Evolutionary conservation across 495 filamentous ascomycete genomes (phyloP), one percentile per base, ranked within the genome.

Genomic region (Lasiosphaeria miniovina): DNA sequence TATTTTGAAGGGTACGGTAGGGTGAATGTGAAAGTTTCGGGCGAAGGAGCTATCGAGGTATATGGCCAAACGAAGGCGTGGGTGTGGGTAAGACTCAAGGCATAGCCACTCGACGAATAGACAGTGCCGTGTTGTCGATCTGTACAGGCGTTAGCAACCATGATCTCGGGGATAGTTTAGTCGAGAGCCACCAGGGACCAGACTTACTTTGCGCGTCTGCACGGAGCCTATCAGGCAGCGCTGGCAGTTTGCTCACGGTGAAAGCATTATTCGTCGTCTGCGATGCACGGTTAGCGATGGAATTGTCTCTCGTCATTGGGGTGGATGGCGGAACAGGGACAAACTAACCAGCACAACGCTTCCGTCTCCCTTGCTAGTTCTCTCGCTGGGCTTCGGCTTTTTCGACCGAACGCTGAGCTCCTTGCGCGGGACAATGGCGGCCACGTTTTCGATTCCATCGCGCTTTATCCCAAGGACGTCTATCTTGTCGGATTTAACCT

Each of bases 31-130:
- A 90, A 89, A 34, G 86, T 85, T 64, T 92, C 88, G 46, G 84
- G 81, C 7, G 87, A 81, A 7, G 81, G 75, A 32, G 82, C 79
- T 12, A 83, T 80, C 4, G 85, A 77, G 15, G 79, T 85, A 70
- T 97, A 98, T 52, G 90, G 87, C 94, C 94, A 99, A 49, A 96
- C 84, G 45, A 91, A 82, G 52, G 92, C 95, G 65, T 90, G 83
- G 2, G 84, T 85, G 51, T 87, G 84, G 8, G 91, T 94, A 52
- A 96, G 78, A 40, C 84, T 85, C 38, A 98, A 77, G 41, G 88
- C 95, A 70, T 91, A 88, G 49, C 87, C 85, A 53, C 78, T 82
- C n/a, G 78, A 73, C 1, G 83, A 77, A 65, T 86, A 83, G 64
- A 89, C 81, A 36, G 83, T 83, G 62, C 88, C 88, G 73, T 84